Evolutionary conservation across 257 asterid species (phyloP), one percentile per base, ranked within the genome.

Genomic region (Misopates orontium): DNA sequence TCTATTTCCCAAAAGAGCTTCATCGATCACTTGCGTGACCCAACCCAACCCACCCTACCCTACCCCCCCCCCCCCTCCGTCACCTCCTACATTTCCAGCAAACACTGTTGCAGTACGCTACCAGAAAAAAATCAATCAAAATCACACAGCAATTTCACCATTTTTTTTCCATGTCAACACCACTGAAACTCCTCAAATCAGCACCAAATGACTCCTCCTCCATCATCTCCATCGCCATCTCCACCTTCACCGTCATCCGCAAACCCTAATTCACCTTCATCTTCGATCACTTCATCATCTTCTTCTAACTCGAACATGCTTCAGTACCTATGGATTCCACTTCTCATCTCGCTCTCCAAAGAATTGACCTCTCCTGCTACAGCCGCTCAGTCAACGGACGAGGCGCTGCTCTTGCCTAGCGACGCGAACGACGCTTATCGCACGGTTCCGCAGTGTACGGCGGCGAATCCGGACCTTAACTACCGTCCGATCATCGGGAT

Each of bases 401-500:
- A 56, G 1, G 42, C 52, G 21, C 81, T 85, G 25, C 79, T 81
- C 28, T 58, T 87, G 68, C 87, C 91, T 14, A 75, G 83, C 39
- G 77, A 77, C 14, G 44, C 68, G 48, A 57, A 66, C 56, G 66
- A 55, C 56, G 44, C 72, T 20, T 72, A 53, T 66, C 54, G 69
- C 16, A 36, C 66, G 14, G 70, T 28, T 66, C 68, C 79, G 15
- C 66, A 78, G 23, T 91, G 95, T 55, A 85, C 83, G 42, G 72
- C 95, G 16, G 64, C 53, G 12, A 84, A 85, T 61, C 81, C 86
- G 18, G 67, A 75, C 19, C 94, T 86, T n/a, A 86, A 86, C 53
- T 86, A 73, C 75, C 87, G 88, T 10, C 98, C 98, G 19, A 85
- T 89, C 19, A 87, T 89, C 56, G 98, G 98, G 45, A 85, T 92